Evolutionary conservation across 1,139 yeast genomes (phyloP).

Genomic region (Debaryomyces singareniensis): DNA sequence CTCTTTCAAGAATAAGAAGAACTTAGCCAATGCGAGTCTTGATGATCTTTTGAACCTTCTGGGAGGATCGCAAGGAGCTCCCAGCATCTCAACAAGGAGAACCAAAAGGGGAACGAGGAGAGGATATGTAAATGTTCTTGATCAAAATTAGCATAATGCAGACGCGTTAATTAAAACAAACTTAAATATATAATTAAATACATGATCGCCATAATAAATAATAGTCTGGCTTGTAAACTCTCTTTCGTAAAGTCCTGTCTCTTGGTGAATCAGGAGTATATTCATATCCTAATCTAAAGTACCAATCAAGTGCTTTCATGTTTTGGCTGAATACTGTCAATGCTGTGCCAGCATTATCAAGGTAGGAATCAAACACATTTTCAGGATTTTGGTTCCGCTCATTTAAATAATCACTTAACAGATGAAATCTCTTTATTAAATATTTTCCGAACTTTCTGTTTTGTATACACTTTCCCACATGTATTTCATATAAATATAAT

Average conservation of each 20-base stretch:
- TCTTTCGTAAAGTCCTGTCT: slow-evolving; percentile 31
- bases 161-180: no score
- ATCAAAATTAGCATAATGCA: slow-evolving; percentile 14
- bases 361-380: slow-evolving; percentile 2
- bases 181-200: background rate
- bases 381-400: background rate
- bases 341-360: slow-evolving; percentile 24
- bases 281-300: slow-evolving; percentile 31
- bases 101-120: slow-evolving; percentile 63
- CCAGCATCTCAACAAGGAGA: slow-evolving; percentile 41
- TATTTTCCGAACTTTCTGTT: slow-evolving; percentile 25
- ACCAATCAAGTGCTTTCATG: slow-evolving; percentile 36
- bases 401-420: slow-evolving; percentile 13
- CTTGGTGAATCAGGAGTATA: slow-evolving; percentile 36
- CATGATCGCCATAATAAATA: slow-evolving; percentile 15
- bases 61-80: slow-evolving; percentile 30
- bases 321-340: slow-evolving; percentile 52
- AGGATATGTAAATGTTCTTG: slow-evolving; percentile 76
- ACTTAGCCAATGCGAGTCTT: slow-evolving; percentile 49
- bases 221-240: slow-evolving; percentile 33
- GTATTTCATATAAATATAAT: slow-evolving; percentile 51
- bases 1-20: no score
- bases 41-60: slow-evolving; percentile 62
- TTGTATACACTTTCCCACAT: slow-evolving; percentile 27
- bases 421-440: slow-evolving; percentile 26